phyloP scores from a whole-genome alignment of 2,329 filamentous ascomycete species.

The Calonectria montana region DNA sequence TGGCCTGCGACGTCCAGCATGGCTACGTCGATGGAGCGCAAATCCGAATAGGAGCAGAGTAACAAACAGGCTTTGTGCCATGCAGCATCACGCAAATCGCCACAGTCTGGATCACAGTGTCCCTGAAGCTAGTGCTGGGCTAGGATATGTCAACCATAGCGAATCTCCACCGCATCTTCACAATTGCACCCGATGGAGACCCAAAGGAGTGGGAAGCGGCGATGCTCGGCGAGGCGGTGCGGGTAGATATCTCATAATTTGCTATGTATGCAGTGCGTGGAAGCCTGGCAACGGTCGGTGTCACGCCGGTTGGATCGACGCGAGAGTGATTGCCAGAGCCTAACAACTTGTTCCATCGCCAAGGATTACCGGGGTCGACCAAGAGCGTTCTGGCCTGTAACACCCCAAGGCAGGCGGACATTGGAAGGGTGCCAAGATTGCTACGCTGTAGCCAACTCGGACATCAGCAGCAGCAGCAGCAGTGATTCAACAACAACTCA shows the following conservation, averaged over 20 bases:
- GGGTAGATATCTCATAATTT: not conserved
- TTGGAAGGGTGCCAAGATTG: not conserved
- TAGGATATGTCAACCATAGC: not conserved
- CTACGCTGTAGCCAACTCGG: not conserved
- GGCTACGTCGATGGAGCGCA: slow-evolving; percentile 5
- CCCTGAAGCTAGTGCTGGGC: not conserved
- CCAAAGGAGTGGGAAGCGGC: not conserved
- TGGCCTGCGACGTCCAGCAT: not conserved
- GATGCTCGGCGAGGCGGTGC: not conserved
- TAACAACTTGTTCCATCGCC: slow-evolving; percentile 8
- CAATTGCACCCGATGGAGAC: slow-evolving; percentile 1
- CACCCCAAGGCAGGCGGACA: not conserved
- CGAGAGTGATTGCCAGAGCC: not conserved
- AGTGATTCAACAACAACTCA: not conserved
- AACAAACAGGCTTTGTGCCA: not conserved
- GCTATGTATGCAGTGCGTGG: not conserved
- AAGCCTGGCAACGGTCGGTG: slow-evolving; percentile 15
- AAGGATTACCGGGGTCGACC: slow-evolving; percentile 7
- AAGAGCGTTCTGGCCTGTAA: not conserved
- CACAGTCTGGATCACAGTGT: slow-evolving; percentile 20
- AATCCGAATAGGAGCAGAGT: not conserved
- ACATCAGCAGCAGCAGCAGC: not conserved
- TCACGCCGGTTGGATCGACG: slow-evolving; percentile 5
- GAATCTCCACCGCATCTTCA: not conserved
- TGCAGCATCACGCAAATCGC: not conserved